These are phyloP conservation scores for Pseudopyricularia cyperi DNA, from an alignment of 2,329 filamentous ascomycete genomes.

Conservation along the genomic window DNA sequence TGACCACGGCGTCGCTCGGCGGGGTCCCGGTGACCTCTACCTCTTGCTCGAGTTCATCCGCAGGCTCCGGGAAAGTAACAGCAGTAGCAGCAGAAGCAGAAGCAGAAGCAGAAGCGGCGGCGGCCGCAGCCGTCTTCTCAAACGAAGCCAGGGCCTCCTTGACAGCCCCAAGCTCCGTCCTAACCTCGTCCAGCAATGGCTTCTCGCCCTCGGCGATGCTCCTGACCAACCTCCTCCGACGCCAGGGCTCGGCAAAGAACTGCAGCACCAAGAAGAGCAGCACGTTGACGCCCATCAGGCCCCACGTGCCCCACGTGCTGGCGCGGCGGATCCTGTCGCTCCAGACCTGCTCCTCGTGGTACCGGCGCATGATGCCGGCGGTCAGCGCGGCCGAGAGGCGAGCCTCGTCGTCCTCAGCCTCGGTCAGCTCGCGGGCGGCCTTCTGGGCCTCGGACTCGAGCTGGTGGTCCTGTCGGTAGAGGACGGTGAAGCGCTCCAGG, in stretches of 20 bases:
- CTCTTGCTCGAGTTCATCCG: background rate
- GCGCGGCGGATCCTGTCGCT: conserved; percentile 92
- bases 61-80: background rate
- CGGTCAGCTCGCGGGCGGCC: conserved; percentile 58
- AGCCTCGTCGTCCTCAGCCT: conserved; percentile 69
- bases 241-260: conserved; percentile 87
- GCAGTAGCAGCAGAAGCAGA: background rate
- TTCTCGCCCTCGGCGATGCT: conserved; percentile 73
- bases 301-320: conserved; percentile 97
- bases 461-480: conserved; percentile 85
- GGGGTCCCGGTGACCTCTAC: background rate
- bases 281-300: conserved; percentile 93
- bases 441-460: conserved; percentile 74
- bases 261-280: conserved; percentile 76
- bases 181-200: conserved; percentile 35
- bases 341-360: conserved; percentile 99
- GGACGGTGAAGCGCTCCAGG: conserved; percentile 83
- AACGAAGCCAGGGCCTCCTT: conserved; percentile 13
- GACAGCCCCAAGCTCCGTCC: conserved; percentile 25
- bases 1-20: background rate
- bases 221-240: conserved; percentile 63
- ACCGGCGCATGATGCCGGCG: conserved; percentile 73
- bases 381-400: conserved; percentile 63
- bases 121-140: conserved; percentile 2
- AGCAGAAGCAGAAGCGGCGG: background rate